Evolutionary conservation across 371 early-diverging fungal genomes (phyloP).

Genomic region (Haplosporangium sp.): DNA sequence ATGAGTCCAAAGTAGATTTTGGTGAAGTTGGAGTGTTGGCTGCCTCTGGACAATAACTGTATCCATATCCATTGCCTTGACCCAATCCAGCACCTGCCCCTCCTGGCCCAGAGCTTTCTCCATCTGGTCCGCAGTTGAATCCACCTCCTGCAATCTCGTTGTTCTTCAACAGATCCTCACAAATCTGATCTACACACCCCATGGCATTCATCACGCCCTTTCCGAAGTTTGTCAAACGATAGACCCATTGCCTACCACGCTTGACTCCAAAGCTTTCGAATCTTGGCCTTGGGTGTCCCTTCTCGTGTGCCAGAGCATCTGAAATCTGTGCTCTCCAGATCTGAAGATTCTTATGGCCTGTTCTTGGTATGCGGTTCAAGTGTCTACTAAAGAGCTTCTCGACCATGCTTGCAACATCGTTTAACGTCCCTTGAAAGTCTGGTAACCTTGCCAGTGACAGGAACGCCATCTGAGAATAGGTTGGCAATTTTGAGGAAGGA

Average conservation of each 20-base stretch:
- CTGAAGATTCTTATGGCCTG: conserved; percentile 53
- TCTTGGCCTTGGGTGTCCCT: conserved; percentile 48
- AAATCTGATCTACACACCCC: conserved; percentile 48
- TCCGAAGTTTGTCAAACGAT: conserved; percentile 45
- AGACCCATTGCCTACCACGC: conserved; percentile 54
- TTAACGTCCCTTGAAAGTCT: conserved; percentile 42
- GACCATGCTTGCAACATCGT: conserved; percentile 53
- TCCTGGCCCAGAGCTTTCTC: conserved; percentile 21
- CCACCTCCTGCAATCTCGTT: conserved; percentile 28
- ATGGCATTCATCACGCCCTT: conserved; percentile 49
- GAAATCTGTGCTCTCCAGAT: conserved; percentile 56
- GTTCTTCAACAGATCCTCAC: conserved; percentile 44
- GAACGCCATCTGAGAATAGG: conserved; percentile 55
- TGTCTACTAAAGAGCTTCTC: conserved; percentile 47
- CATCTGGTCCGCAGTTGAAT: conserved; percentile 18
- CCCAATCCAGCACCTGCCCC: conserved; percentile 48
- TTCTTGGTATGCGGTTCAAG: conserved; percentile 53
- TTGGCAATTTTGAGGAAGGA: conserved; percentile 48
- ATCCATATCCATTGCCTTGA: conserved; percentile 45
- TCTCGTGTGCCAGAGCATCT: conserved; percentile 52
- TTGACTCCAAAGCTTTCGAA: conserved; percentile 56
- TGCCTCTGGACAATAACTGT: conserved; percentile 33
- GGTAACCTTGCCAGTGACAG: conserved; percentile 46
- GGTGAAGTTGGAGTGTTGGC: not conserved
- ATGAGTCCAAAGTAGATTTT: not conserved